These are phyloP conservation scores for Volvariella volvacea DNA, from an alignment of 1,284 basidiomycete species.

Conservation along the genomic window DNA sequence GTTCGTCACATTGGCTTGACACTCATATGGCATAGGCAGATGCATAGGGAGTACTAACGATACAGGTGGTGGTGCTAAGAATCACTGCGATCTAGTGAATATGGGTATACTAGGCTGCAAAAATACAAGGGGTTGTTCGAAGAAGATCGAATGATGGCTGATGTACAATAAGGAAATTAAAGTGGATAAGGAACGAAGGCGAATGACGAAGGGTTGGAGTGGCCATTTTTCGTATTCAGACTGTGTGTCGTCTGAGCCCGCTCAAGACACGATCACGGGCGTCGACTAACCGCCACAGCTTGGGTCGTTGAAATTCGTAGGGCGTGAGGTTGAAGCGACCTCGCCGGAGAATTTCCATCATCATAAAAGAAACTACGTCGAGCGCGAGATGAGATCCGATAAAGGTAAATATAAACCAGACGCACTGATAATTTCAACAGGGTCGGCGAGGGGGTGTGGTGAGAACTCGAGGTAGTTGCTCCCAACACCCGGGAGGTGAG, in stretches of 20 bases:
- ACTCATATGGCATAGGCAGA: too few relatives aligned
- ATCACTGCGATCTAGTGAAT: too few relatives aligned
- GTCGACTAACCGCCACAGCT: constrained; percentile 36
- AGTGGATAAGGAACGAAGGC: not conserved
- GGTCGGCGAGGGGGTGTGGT: constrained; percentile 32
- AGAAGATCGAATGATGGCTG: not conserved
- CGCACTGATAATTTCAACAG: constrained; percentile 44
- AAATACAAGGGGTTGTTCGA: not conserved
- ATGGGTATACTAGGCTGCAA: too few relatives aligned
- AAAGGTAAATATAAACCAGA: constrained; percentile 6
- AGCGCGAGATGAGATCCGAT: not conserved
- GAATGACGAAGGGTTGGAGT: not conserved
- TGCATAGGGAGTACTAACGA: too few relatives aligned
- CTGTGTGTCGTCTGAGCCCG: constrained; percentile 35
- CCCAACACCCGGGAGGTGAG: constrained; percentile 17
- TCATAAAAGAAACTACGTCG: constrained; percentile 44
- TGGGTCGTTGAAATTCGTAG: constrained; percentile 36
- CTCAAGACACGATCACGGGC: constrained; percentile 31
- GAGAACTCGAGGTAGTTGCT: constrained; percentile 30
- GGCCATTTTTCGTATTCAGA: constrained; percentile 16
- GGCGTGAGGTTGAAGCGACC: constrained; percentile 41
- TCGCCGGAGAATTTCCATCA: constrained; percentile 51
- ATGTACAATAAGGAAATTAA: not conserved
- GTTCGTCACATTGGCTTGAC: too few relatives aligned
- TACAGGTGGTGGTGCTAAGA: too few relatives aligned